Base-by-base conservation (phyloP, 495 filamentous ascomycete genomes). In the Aspergillus carlsbadensis region DNA sequence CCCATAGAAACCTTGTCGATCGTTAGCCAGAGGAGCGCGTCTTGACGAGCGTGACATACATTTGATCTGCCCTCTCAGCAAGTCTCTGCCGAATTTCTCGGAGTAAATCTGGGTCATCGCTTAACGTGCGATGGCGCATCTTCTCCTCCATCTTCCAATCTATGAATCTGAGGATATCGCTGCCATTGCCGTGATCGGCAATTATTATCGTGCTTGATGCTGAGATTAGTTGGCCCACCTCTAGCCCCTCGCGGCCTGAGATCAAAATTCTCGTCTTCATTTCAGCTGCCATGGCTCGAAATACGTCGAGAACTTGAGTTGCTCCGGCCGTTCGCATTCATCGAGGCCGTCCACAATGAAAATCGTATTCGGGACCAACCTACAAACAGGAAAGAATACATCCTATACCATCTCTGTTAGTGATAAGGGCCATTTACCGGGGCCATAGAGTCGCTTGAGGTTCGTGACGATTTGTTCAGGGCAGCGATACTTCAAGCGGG, bases 1-100 rank as follows among this genome's bases (percentile, higher is more conserved):
- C 65, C 68, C 65, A 70, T 47, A 66, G 36, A 45, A 70, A 70
- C 65, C 67, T 66, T 31, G 10, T 5, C 1, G n/a, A 22, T 6
- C 11, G 22, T 45, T 21, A 54, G n/a, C 26, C 10, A 34, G 18
- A 18, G 42, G 8, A 29, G n/a, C n/a, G n/a, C n/a, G n/a, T n/a
- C n/a, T 8, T 29, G 26, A 29, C 29, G 41, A 1, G 7, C 10
- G 13, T 17, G 15, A 31, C 43, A 1, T 24, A 46, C 43, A 46
- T 46, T 1, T 15, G 43, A 17, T 46, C 43, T 15, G 43, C 43
- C 21, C 43, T 31, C 22, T 46, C 24, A 6, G 22, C 22, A 31
- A 46, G 45, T 13, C 45, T 48, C 0, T 11, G 15, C 29, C 29
- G 13, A 2, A 48, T 48, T 10, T 35, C 20, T 17, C 18, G 29